Evolutionary conservation across 306 rosid genomes (phyloP), one percentile per base, ranked within the genome.

Genomic region (Vachellia pachyceras): DNA sequence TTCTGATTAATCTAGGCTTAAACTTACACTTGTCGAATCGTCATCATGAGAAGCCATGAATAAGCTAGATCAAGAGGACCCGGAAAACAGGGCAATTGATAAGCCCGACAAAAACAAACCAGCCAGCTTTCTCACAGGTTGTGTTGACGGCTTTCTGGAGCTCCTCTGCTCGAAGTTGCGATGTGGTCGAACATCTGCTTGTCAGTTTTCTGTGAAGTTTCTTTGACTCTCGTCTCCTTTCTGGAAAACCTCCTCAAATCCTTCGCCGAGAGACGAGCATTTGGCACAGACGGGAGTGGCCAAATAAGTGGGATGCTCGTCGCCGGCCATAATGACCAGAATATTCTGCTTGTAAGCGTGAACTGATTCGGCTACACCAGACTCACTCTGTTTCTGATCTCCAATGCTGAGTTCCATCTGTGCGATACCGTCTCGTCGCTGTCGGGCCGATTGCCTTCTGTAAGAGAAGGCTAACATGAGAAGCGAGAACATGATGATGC

Each of bases 321-420:
- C 88, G 37, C 98, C 98, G 0, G 99, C 97, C 98, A 95, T 91
- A 10, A 93, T 87, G 58, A 95, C 99, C 80, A 95, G 72, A 52
- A 91, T 9, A 55, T 88, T 90, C 55, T 93, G 93, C 40, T 91
- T 89, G 3, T 72, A 85, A 41, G 79, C 85, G 80, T 84, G 22
- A 1, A 11, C 66, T 0, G 79, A 15, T 10, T 77, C 76, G 74
- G 72, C 83, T 7, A 54, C 35, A 25, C 6, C 71, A 75, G 84
- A 61, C 12, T 82, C 88, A 29, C 52, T 82, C 13, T 25, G 83
- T 42, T 87, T 85, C 49, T 79, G 87, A 22, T 3, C 80, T 0
- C 1, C 37, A 14, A 57, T 84, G 12, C 66, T 80, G 20, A 60
- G 79, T 57, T 87, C 92, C 41, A 85, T 54, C 20, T 92, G 90